These are phyloP conservation scores for Auriscalpium vulgare DNA, from an alignment of 768 basidiomycete genomes.

Conservation along the genomic window DNA sequence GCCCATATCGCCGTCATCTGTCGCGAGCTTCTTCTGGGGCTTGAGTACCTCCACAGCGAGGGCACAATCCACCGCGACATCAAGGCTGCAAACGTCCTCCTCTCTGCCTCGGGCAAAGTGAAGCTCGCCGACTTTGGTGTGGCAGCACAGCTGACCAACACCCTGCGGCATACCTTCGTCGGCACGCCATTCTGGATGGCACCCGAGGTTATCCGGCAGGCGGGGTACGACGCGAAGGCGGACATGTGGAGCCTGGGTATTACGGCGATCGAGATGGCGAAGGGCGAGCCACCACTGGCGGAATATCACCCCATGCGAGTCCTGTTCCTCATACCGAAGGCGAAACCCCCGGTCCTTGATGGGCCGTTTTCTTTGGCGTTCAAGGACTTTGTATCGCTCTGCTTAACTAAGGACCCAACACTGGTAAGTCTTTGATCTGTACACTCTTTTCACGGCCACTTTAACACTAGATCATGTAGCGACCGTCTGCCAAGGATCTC, in stretches of 20 bases:
- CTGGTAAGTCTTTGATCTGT: constrained; percentile 38
- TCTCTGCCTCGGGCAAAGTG: constrained; percentile 86
- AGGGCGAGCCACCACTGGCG: constrained; percentile 91
- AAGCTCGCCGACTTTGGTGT: constrained; percentile 99
- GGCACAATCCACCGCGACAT: constrained; percentile 98
- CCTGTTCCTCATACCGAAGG: constrained; percentile 95
- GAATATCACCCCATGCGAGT: constrained; percentile 99
- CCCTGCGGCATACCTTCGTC: constrained; percentile 93
- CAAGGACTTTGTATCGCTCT: constrained; percentile 87
- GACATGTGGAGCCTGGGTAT: constrained; percentile 99
- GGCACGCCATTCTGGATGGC: constrained; percentile 99
- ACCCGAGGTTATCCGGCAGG: constrained; percentile 95
- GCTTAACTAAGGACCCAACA: constrained; percentile 87
- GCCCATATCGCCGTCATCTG: constrained; percentile 92
- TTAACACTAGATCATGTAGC: constrained; percentile 36
- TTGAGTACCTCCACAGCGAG: constrained; percentile 94
- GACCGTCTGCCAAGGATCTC: constrained; percentile 86
- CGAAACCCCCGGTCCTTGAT: constrained; percentile 86
- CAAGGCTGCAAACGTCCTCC: constrained; percentile 93
- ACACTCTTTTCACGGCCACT: background rate
- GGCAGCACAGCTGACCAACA: constrained; percentile 92
- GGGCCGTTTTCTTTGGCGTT: constrained; percentile 78
- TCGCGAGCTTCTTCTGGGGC: constrained; percentile 84
- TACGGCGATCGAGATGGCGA: constrained; percentile 97
- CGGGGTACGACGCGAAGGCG: constrained; percentile 92